Evolutionary conservation across 176 grass and related monocot species (phyloP).

Genomic region (Otatea glauca): DNA sequence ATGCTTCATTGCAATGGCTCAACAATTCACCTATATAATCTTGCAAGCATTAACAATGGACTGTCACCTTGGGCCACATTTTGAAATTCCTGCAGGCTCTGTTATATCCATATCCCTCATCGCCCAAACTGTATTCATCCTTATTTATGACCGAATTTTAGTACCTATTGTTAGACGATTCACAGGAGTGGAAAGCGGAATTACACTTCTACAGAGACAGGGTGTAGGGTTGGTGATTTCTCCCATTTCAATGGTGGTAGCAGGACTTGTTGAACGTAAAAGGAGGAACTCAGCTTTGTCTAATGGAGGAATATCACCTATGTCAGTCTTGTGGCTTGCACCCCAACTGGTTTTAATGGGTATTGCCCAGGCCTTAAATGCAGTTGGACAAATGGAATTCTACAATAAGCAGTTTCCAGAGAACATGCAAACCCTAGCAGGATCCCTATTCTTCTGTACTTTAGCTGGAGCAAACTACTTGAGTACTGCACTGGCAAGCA

Average conservation of each 20-base stretch:
- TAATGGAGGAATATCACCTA: slow-evolving; percentile 59
- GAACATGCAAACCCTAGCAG: slow-evolving; percentile 71
- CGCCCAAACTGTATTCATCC: slow-evolving; percentile 60
- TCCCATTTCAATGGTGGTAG: slow-evolving; percentile 74
- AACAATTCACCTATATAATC: slow-evolving; percentile 68
- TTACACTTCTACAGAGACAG: slow-evolving; percentile 84
- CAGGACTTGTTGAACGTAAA: slow-evolving; percentile 60
- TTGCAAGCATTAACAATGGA: slow-evolving; percentile 69
- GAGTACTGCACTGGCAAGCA: slow-evolving; percentile 51
- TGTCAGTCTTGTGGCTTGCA: slow-evolving; percentile 74
- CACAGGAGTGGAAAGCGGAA: slow-evolving; percentile 65
- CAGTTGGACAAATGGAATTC: slow-evolving; percentile 81
- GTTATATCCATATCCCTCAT: slow-evolving; percentile 58
- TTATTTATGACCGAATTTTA: slow-evolving; percentile 66
- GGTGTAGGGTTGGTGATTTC: slow-evolving; percentile 59
- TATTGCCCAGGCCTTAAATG: slow-evolving; percentile 64
- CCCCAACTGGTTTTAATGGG: slow-evolving; percentile 77
- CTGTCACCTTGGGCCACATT: slow-evolving; percentile 60
- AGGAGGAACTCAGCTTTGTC: slow-evolving; percentile 68
- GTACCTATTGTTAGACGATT: slow-evolving; percentile 59
- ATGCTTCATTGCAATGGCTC: slow-evolving; percentile 62
- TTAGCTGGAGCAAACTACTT: slow-evolving; percentile 69
- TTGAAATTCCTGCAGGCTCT: slow-evolving; percentile 66
- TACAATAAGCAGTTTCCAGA: slow-evolving; percentile 90
- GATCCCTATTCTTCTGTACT: slow-evolving; percentile 60